A percentile compares a stretch with the other conserved stretches of the same genome.
phyloP scores from a whole-genome alignment of 1,284 basidiomycete genomes.

The Ustanciosporium gigantosporum region DNA sequence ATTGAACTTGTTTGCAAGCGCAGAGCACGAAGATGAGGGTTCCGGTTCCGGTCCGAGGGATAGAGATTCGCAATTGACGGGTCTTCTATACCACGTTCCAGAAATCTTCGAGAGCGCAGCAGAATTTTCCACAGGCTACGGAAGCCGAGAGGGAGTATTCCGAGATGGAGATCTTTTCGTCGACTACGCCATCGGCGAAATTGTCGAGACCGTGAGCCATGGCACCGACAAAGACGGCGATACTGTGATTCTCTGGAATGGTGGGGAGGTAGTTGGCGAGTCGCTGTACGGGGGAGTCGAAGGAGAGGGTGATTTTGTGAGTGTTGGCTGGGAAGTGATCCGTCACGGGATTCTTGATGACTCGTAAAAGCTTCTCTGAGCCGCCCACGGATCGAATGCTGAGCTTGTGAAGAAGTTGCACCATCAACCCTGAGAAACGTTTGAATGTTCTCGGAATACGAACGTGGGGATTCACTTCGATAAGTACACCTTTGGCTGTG shows the following conservation, averaged over 20 bases:
- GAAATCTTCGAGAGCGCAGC: slow-evolving; percentile 67
- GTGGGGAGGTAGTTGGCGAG: slow-evolving; percentile 80
- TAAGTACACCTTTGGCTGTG: slow-evolving; percentile 92
- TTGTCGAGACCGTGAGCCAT: slow-evolving; percentile 73
- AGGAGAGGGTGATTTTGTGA: slow-evolving; percentile 87
- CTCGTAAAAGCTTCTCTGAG: slow-evolving; percentile 92
- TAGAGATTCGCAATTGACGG: too few species aligned
- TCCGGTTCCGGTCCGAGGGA: too few species aligned
- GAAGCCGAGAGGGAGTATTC: slow-evolving; percentile 92
- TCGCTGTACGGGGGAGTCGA: slow-evolving; percentile 79
- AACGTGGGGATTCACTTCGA: slow-evolving; percentile 97
- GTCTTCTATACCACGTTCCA: slow-evolving; percentile 60
- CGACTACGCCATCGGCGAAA: slow-evolving; percentile 94
- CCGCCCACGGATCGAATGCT: slow-evolving; percentile 94
- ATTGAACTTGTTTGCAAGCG: too few species aligned
- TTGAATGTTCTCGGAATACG: slow-evolving; percentile 98
- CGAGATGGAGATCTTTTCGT: slow-evolving; percentile 95
- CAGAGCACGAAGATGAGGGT: too few species aligned
- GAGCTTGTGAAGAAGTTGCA: slow-evolving; percentile 94
- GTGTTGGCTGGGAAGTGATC: slow-evolving; percentile 96
- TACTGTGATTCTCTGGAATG: slow-evolving; percentile 80
- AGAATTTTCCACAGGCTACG: slow-evolving; percentile 91
- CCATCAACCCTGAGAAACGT: slow-evolving; percentile 97
- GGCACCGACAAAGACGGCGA: slow-evolving; percentile 95
- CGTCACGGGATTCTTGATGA: slow-evolving; percentile 96